A percentile compares a stretch with the other conserved stretches of the same genome.
Conservation (phyloP, 371 early-diverging fungal species). For the Capillidium heterosporum region DNA sequence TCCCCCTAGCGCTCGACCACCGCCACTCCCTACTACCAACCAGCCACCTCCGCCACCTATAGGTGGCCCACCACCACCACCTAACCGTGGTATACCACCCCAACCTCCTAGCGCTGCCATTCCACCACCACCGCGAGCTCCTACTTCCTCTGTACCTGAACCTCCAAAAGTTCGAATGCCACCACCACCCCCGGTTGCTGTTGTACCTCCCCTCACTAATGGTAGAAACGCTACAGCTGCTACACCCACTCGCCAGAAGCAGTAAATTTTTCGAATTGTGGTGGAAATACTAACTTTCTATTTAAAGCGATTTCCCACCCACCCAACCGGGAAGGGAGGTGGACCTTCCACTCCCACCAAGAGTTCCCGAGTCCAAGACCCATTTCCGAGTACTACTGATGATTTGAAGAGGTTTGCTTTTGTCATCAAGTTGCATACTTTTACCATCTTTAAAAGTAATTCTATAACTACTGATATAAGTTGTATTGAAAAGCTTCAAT, state of each 20-base stretch:
- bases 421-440: no score
- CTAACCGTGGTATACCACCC: not conserved
- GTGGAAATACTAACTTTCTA: not conserved
- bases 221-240: not conserved
- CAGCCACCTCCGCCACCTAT: constrained; percentile 1
- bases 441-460: no score
- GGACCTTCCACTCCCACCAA: constrained; percentile 5
- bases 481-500: no score
- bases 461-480: no score
- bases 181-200: not conserved
- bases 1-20: constrained; percentile 14
- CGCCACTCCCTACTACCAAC: constrained; percentile 9
- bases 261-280: not conserved
- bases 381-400: not conserved
- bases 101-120: not conserved
- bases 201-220: not conserved
- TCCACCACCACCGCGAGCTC: constrained; percentile 5
- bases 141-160: not conserved
- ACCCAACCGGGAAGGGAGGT: constrained; percentile 3
- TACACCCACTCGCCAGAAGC: not conserved
- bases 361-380: constrained; percentile 4
- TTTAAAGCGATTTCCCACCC: not conserved
- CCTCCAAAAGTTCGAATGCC: not conserved
- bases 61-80: constrained; percentile 4
- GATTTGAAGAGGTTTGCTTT: not conserved